Evolutionary conservation across 2,329 filamentous ascomycete species (phyloP), one percentile per base, ranked within the genome.

Genomic region (Fusarium ambrosium): DNA sequence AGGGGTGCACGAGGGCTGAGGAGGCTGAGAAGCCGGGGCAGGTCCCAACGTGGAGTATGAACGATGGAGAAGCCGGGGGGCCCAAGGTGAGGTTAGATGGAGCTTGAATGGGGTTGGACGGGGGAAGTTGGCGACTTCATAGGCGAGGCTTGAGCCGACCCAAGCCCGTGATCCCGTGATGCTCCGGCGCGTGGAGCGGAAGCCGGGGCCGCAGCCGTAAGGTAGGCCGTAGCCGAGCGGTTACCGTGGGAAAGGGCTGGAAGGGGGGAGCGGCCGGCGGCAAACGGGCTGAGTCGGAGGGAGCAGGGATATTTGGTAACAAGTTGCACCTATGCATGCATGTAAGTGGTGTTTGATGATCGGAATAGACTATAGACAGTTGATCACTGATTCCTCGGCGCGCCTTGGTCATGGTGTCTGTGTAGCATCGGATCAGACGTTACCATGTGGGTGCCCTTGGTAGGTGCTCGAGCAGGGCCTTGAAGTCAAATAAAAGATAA

Each of bases 121-220:
- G 71, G 43, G 41, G 71, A 73, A 58, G 62, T 64, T 73, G 64
- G 56, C 48, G 63, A 43, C 61, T 68, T 75, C 63, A 67, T 65
- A 74, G 70, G 71, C 59, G 69, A 77, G 66, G 74, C 74, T 72
- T 70, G 68, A 78, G 76, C 76, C 77, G 75, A 73, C 63, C 69
- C 74, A 78, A 78, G 61, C 72, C 77, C 74, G 74, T 76, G 76
- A 79, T 77, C 75, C 77, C 77, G 77, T 79, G 77, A 79, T 79
- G 67, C 77, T 78, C 77, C 77, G 77, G 76, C 69, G 70, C 70
- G 74, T 77, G 77, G 77, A 77, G 76, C 71, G 72, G 69, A 64
- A 58, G 72, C 74, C 72, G 69, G 74, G 69, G 68, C 66, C 60
- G 71, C 60, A 72, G 62, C 76, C 68, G 77, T 78, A 78, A 51